Percentiles rank a stretch among this genome's conserved stretches.
Conservation (phyloP, 495 filamentous ascomycete species). For the Penicillium psychrofluorescens region DNA sequence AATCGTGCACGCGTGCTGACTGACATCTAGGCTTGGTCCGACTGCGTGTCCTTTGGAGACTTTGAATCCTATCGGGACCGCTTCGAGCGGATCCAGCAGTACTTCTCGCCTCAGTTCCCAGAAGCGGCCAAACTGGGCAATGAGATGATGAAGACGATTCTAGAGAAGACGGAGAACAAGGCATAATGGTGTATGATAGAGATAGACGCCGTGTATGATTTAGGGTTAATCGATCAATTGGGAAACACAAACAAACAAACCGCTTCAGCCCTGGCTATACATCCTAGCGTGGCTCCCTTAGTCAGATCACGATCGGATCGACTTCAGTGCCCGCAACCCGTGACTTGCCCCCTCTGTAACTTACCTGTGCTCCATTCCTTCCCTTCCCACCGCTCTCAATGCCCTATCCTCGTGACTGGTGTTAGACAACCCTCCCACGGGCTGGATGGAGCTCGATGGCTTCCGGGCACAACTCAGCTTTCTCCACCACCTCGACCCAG, state of each 20-base stretch:
- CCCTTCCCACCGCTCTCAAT: conserved; percentile 20
- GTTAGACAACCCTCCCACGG: conserved; percentile 26
- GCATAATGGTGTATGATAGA: background rate
- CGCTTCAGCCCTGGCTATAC: no score
- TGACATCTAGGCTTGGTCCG: conserved; percentile 67
- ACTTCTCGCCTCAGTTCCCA: conserved; percentile 82
- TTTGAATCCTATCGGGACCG: conserved; percentile 85
- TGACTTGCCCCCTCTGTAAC: conserved; percentile 19
- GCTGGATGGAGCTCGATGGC: conserved; percentile 45
- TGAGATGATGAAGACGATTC: conserved; percentile 92
- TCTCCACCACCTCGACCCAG: conserved; percentile 64
- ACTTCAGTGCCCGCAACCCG: conserved; percentile 2
- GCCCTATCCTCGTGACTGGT: conserved; percentile 30
- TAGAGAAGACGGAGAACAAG: conserved; percentile 60
- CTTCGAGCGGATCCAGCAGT: conserved; percentile 79
- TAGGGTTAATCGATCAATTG: background rate
- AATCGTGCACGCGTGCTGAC: no score
- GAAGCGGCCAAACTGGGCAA: conserved; percentile 84
- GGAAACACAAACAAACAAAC: no score
- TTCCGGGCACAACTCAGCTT: conserved; percentile 41
- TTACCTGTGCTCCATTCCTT: conserved; percentile 9
- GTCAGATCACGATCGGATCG: no score
- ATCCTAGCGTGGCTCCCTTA: no score
- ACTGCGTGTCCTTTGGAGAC: conserved; percentile 82
- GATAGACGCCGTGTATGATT: background rate